phyloP scores from a whole-genome alignment of 2,329 filamentous ascomycete species.

The Aquanectria penicillioides region DNA sequence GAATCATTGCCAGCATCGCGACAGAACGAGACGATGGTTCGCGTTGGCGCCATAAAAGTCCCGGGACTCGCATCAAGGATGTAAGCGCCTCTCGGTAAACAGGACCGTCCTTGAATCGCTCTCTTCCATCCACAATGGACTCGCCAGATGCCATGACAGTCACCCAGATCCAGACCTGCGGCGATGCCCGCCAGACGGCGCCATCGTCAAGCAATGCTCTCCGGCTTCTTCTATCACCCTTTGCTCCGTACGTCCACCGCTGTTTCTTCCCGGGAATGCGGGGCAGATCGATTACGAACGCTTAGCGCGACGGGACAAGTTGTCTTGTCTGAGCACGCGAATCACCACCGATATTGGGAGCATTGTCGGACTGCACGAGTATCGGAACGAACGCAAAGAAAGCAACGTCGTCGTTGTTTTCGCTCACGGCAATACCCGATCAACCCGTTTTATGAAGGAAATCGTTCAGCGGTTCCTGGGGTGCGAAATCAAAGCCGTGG shows the following conservation, averaged over 20 bases:
- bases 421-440: conserved; percentile 16
- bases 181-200: too few species aligned
- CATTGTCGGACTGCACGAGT: conserved; percentile 14
- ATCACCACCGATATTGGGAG: conserved; percentile 1
- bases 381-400: neutral
- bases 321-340: neutral
- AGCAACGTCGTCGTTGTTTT: conserved; percentile 8
- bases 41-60: too few species aligned
- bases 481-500: conserved; percentile 6
- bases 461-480: neutral
- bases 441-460: conserved; percentile 9
- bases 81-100: too few species aligned
- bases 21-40: too few species aligned
- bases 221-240: too few species aligned
- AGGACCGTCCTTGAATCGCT: too few species aligned
- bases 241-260: neutral
- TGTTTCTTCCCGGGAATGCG: conserved; percentile 9
- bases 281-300: conserved; percentile 4
- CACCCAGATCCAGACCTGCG: too few species aligned
- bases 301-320: neutral
- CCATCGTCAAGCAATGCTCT: too few species aligned
- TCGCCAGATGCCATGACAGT: too few species aligned
- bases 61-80: too few species aligned
- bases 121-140: too few species aligned
- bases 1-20: too few species aligned